Evolutionary conservation across 108 stramenopile genomes (phyloP).

Genomic region (Asterionellopsis glacialis): DNA sequence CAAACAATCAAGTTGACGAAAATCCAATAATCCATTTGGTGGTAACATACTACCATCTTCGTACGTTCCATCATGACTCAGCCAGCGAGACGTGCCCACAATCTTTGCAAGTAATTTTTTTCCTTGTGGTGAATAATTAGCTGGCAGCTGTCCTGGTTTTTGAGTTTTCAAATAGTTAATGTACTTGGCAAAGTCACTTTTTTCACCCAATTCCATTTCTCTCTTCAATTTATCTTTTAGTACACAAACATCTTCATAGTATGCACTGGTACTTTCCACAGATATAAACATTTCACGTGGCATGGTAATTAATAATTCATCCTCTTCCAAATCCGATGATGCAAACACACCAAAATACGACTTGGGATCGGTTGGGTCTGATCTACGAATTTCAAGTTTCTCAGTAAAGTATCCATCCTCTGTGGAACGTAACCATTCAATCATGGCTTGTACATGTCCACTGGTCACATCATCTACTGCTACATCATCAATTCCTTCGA

Average conservation of each 20-base stretch:
- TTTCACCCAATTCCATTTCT: conserved; percentile 37
- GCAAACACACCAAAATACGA: conserved; percentile 22
- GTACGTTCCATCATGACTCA: conserved; percentile 17
- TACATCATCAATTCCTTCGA: too few relatives aligned
- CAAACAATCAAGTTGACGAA: conserved; percentile 38
- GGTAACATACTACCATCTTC: conserved; percentile 17
- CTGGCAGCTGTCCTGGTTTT: conserved; percentile 30
- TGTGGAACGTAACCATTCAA: conserved; percentile 17
- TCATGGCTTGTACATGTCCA: conserved; percentile 2
- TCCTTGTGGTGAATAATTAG: conserved; percentile 43
- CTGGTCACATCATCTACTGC: too few relatives aligned
- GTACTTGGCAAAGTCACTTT: conserved; percentile 62
- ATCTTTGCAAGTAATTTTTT: conserved; percentile 29
- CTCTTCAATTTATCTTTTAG: conserved; percentile 14
- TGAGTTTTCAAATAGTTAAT: conserved; percentile 53
- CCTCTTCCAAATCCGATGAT: conserved; percentile 23
- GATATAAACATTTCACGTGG: conserved; percentile 12
- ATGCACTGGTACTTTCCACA: background rate
- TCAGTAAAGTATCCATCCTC: conserved; percentile 16
- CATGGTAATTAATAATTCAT: conserved; percentile 20
- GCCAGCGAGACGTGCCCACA: background rate
- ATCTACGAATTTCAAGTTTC: conserved; percentile 12
- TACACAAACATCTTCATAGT: conserved; percentile 10
- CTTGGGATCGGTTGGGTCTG: conserved; percentile 2
- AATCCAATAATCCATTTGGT: conserved; percentile 2